Percentiles rank a stretch among this genome's conserved stretches.
Conservation (phyloP, 2,329 filamentous ascomycete species). For the Pseudofabraea citricarpa region DNA sequence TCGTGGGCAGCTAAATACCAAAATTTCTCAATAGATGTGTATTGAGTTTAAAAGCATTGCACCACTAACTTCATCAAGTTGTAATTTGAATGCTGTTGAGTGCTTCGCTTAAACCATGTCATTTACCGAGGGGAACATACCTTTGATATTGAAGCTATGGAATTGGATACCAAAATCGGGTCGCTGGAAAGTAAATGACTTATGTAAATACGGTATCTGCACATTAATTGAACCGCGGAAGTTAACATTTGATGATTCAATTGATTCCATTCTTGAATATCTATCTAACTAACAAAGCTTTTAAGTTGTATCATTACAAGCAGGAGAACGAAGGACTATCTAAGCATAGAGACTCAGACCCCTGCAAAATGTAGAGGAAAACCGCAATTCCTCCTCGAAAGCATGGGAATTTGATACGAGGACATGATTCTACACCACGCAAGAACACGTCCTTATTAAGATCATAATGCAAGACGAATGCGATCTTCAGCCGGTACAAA, state of each 20-base stretch:
- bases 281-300: conserved; percentile 30
- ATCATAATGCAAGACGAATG: conserved; percentile 15
- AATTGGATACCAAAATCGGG: too few species aligned
- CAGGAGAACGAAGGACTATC: conserved; percentile 21
- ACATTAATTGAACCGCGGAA: too few species aligned
- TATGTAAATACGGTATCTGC: too few species aligned
- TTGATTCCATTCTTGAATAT: conserved; percentile 25
- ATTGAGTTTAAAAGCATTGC: too few species aligned
- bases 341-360: conserved; percentile 18
- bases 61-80: too few species aligned
- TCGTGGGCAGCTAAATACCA: too few species aligned
- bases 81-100: too few species aligned
- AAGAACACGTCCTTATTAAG: conserved; percentile 22
- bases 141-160: too few species aligned
- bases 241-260: background rate
- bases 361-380: conserved; percentile 17
- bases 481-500: conserved; percentile 18
- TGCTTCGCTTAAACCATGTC: background rate
- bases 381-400: conserved; percentile 14
- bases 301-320: conserved; percentile 19
- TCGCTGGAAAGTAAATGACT: too few species aligned
- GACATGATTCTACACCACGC: conserved; percentile 13
- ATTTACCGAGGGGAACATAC: too few species aligned
- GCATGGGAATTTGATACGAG: conserved; percentile 12
- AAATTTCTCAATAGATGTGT: too few species aligned